Base-by-base conservation (phyloP, 495 filamentous ascomycete genomes). In the Neurospora hispaniola region DNA sequence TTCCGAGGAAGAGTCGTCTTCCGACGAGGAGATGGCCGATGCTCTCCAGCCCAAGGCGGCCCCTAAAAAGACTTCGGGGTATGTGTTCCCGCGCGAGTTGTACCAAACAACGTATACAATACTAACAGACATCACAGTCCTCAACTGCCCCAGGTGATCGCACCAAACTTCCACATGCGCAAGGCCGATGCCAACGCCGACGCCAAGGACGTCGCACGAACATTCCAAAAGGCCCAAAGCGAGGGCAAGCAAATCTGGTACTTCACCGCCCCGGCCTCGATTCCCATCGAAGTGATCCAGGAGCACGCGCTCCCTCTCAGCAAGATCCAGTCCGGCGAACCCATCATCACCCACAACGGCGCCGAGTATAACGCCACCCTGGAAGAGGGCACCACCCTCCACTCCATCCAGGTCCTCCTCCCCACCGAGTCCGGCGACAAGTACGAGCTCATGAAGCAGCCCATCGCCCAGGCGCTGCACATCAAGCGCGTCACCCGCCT, bases 161-260 rank as follows among this genome's bases (percentile, higher is more conserved):
- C 77, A 1, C 77, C 75, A 4, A 74, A 76, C 35, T 82, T 82
- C 72, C 72, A 78, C 8, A 69, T 82, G 62, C 81, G 79, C 16
- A 78, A 79, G 59, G 79, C 78, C 4, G 75, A 75, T 20, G 76
- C 76, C 0, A 70, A 75, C 44, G 71, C 82, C 78, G 77, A 83
- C 72, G 77, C 81, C 72, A 73, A 80, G 69, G 76, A 83, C 71
- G 75, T 84, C 74, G 79, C 81, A 59, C 70, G 77, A 68, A 69
- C 81, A 44, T 83, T 85, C 71, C 81, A 73, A 70, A 81, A 82
- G n/a, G 78, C 84, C 48, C 83, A 84, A 70, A 46, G 81, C 9
- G 78, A 84, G 41, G 85, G 84, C 76, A 85, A 86, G 77, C 83
- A 86, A 71, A 78, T 86, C 38, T 86, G 84, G 85, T 85, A 84